Evolutionary conservation across 805 yeast genomes (phyloP), one percentile per base, ranked within the genome.

Genomic region (Trichomonascus vanleenenianus): DNA sequence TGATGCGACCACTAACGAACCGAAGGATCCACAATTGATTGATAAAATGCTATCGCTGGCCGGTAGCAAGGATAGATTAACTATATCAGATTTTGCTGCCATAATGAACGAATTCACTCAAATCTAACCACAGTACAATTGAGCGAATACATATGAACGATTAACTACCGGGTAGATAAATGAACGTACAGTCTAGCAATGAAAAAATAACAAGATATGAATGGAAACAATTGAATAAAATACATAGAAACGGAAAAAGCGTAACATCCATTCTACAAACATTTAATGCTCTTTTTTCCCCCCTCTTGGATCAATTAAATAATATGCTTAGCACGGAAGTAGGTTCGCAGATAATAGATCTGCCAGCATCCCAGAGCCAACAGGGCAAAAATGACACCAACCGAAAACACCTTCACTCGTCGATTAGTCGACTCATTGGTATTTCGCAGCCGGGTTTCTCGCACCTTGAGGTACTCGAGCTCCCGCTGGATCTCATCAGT

Each of bases 391-490:
- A 88, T 73, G 50, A 87, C 78, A 39, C 80, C 59, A 30, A 85
- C 57, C 12, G 95, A 85, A 64, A 93, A 93, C 69, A 82, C 80
- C 70, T 87, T 82, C 48, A 91, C 96, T 63, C 98, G 81, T 56
- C 83, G 74, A 69, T 93, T 93, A 43, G 98, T 93, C 37, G 94
- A 82, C 72, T 93, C 98, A 67, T 93, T 93, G 43, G 98, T 93
- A 65, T 93, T 94, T 72, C 98, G 84, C 67, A 93, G 74, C 66
- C 86, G 78, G 66, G 82, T 91, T 68, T 93, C 98, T 69, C 98
- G 85, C 49, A 67, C 68, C 60, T 83, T 83, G 70, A 93, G 76
- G 67, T 91, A 93, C 51, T 79, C 83, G 64, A 93, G 73, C 60
- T 89, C 96, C 50, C 69, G 71, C 48, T 74, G 74, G 57, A 93